Evolutionary conservation across 1,139 yeast genomes (phyloP).

Genomic region (Suhomyces terraborum): DNA sequence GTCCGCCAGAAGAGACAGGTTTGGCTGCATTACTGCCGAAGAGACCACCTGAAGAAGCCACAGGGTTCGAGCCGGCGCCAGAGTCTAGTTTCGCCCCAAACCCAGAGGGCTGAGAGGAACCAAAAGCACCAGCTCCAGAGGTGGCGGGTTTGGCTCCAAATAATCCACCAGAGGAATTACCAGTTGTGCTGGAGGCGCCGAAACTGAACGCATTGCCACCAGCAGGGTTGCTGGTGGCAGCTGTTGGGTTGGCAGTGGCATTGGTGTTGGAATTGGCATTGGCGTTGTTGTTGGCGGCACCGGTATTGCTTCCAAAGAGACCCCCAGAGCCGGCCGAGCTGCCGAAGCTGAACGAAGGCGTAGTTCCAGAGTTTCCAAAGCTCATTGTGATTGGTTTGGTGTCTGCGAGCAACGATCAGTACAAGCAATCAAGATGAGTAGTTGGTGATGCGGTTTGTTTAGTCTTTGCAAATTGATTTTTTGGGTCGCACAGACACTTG

Average conservation of each 20-base stretch:
- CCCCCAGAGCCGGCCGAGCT: constrained; percentile 5
- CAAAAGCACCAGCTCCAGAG: constrained; percentile 22
- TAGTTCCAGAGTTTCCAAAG: constrained; percentile 4
- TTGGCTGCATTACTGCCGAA: constrained; percentile 1
- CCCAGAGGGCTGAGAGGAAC: constrained; percentile 18
- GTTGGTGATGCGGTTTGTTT: constrained; percentile 2
- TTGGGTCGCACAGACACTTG: constrained; percentile 2
- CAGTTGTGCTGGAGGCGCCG: constrained; percentile 20
- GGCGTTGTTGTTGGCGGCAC: constrained; percentile 2
- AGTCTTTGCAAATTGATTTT: constrained; percentile 1
- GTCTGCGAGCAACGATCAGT: neutral
- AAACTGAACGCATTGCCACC: constrained; percentile 19
- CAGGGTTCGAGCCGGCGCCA: neutral
- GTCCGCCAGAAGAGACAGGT: constrained; percentile 15
- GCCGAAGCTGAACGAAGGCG: constrained; percentile 8
- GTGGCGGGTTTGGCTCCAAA: constrained; percentile 30
- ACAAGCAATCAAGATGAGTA: neutral
- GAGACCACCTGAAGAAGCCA: constrained; percentile 1
- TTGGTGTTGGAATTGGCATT: no score
- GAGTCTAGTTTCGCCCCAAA: neutral
- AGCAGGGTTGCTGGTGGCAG: constrained; percentile 3
- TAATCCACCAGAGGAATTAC: constrained; percentile 18
- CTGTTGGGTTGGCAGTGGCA: neutral
- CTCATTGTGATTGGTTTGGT: constrained; percentile 2
- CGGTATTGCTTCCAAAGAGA: constrained; percentile 14